Evolutionary conservation across 1,139 yeast genomes (phyloP), one percentile per base, ranked within the genome.

Genomic region (Diutina siamensis): DNA sequence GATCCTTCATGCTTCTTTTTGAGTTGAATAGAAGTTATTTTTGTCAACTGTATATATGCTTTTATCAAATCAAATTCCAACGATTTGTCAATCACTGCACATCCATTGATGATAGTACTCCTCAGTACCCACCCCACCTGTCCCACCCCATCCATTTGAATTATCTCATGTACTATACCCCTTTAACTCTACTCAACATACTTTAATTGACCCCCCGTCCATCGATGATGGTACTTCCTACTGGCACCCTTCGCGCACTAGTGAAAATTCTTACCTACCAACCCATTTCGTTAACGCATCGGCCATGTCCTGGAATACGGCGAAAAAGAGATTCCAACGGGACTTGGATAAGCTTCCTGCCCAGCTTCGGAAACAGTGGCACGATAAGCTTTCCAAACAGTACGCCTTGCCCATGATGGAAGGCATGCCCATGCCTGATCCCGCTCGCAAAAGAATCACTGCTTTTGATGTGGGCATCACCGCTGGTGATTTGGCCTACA

Each of bases 401-500:
- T 61, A 58, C 45, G 57, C 63, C 18, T 59, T 68, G 49, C 74
- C 74, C 8, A 63, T 69, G 3, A 63, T 68, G 49, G 68, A 64
- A 47, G 20, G 33, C 27, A n/a, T 34, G 42, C 35, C 34, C 12
- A 12, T 18, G 18, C 35, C 44, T 17, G 34, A 40, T 19, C 25
- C 34, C 12, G n/a, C 34, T 20, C 10, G 19, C 9, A 18, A 18
- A 17, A 18, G 35, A 19, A 7, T 17, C 18, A 17, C 44, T 17
- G 44, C 22, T 10, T 19, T 40, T 32, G 44, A 67, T 25, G 60
- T 62, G 5, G 74, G 75, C 2, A 57, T 68, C 45, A 58, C 66
- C 25, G 61, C 59, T 44, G 74, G 74, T 5, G 76, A 71, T 56
- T 55, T 65, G 48, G 74, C 67, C 2, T 71, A 70, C 53, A 72